A percentile compares a stretch with the other conserved stretches of the same genome.
Conservation (phyloP, 1,284 basidiomycete genomes). For the Boletus albobrunnescens region DNA sequence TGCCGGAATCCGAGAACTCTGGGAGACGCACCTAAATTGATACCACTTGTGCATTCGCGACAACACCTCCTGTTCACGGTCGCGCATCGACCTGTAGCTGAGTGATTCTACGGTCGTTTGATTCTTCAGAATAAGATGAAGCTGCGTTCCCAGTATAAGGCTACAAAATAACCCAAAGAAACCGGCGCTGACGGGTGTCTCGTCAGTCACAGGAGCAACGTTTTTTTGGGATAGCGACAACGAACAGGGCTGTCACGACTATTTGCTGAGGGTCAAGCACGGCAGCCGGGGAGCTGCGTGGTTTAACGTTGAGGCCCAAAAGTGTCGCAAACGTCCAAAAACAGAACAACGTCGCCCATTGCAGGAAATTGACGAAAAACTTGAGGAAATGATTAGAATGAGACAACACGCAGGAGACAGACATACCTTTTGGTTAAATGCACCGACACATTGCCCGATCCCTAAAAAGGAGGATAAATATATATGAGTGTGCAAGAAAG, state of each 20-base stretch:
- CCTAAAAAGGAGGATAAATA: slow-evolving; percentile 32
- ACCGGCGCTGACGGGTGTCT: slow-evolving; percentile 21
- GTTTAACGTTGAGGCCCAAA: slow-evolving; percentile 38
- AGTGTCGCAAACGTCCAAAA: slow-evolving; percentile 51
- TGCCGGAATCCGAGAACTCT: not conserved
- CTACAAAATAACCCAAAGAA: slow-evolving; percentile 71
- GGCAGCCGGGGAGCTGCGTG: slow-evolving; percentile 11
- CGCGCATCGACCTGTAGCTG: slow-evolving; percentile 49
- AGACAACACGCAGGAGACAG: not conserved
- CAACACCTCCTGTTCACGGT: slow-evolving; percentile 56
- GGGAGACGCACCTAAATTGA: slow-evolving; percentile 44
- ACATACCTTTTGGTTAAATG: slow-evolving; percentile 57
- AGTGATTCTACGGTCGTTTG: slow-evolving; percentile 81
- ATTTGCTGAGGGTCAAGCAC: slow-evolving; percentile 29
- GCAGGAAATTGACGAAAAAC: slow-evolving; percentile 58
- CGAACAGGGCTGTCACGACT: slow-evolving; percentile 29
- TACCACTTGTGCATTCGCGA: slow-evolving; percentile 45
- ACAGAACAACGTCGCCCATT: slow-evolving; percentile 49
- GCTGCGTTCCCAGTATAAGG: slow-evolving; percentile 56
- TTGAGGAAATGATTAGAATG: slow-evolving; percentile 16
- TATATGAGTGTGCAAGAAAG: slow-evolving; percentile 15
- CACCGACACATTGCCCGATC: slow-evolving; percentile 70
- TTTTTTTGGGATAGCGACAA: not conserved
- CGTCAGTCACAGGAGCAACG: slow-evolving; percentile 11
- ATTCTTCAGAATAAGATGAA: slow-evolving; percentile 57